phyloP scores from a whole-genome alignment of 2,329 filamentous ascomycete genomes.

The Fusarium haematococcum region DNA sequence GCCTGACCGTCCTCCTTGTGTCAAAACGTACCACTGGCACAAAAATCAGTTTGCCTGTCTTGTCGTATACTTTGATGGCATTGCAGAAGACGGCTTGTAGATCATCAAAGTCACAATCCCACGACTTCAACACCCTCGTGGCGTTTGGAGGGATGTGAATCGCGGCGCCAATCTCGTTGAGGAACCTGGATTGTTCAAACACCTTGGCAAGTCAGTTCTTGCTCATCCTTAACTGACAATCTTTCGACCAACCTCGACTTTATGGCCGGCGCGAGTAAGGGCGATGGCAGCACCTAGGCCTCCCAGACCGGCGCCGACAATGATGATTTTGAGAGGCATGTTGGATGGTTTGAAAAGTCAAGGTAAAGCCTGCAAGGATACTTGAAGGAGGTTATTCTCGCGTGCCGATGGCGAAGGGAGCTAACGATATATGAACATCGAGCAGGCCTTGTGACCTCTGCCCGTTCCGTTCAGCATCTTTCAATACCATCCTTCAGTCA shows the following conservation, averaged over 20 bases:
- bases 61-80: constrained; percentile 11
- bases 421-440: neutral
- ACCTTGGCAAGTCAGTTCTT: neutral
- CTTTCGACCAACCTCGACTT: neutral
- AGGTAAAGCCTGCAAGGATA: neutral
- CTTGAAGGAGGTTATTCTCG: neutral
- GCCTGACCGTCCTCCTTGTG: neutral
- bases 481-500: neutral
- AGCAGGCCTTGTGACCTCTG: neutral
- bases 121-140: constrained; percentile 4
- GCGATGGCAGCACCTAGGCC: constrained; percentile 11
- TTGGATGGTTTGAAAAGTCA: neutral
- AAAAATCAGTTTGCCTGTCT: neutral
- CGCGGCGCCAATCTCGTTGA: constrained; percentile 12
- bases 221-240: neutral
- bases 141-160: constrained; percentile 18
- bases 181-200: constrained; percentile 13
- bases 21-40: neutral
- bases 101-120: constrained; percentile 4
- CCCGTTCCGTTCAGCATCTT: neutral
- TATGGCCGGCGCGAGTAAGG: constrained; percentile 11
- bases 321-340: constrained; percentile 13
- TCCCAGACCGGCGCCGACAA: constrained; percentile 8
- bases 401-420: neutral
- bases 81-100: constrained; percentile 13